Evolutionary conservation across 176 grass and related monocot genomes (phyloP), one percentile per base, ranked within the genome.

Genomic region (Carex kokanica): DNA sequence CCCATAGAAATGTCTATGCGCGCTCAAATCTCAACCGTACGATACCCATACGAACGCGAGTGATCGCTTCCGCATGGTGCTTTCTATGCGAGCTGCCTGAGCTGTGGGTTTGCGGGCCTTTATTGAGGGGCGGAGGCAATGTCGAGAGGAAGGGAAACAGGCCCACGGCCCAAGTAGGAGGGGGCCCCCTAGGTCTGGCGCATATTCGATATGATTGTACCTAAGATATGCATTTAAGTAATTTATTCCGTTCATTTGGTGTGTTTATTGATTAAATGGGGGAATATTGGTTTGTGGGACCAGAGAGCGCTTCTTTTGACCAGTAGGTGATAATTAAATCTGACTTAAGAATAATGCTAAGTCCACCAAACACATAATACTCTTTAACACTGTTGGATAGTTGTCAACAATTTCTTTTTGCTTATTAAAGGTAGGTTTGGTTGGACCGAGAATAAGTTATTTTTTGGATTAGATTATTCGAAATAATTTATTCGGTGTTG

Each of bases 141-240:
- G 73, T 77, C 73, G 25, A 77, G 6, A 77, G 73, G 14, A 77
- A 77, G 17, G 73, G 73, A 55, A 77, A 77, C 73, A 77, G 73
- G 73, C 49, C 73, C 73, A 77, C 49, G 73, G 47, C 73, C 45
- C 73, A 77, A 55, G 73, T 54, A 77, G 13, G 14, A 8, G 49
- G 73, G 73, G 73, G 6, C 72, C 72, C 24, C 8, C 73, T 54
- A 53, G 47, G 72, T 31, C 73, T 32, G 6, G 24, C 69, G 49
- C 49, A 77, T 55, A 55, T 77, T 54, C 5, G 21, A 54, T 54
- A 74, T 74, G 43, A 74, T 74, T 53, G 45, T 21, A 47, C 45
- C 4, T 74, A 74, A 15, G 71, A 74, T 52, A 74, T 47, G 71
- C 45, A 74, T 68, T 18, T 38, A n/a, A 18, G 59, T 68, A 18